A percentile compares a stretch with the other conserved stretches of the same genome.
These are phyloP conservation scores for Calonectria pseudoreteaudii DNA, from an alignment of 2,329 filamentous ascomycete species.

Conservation along the genomic window DNA sequence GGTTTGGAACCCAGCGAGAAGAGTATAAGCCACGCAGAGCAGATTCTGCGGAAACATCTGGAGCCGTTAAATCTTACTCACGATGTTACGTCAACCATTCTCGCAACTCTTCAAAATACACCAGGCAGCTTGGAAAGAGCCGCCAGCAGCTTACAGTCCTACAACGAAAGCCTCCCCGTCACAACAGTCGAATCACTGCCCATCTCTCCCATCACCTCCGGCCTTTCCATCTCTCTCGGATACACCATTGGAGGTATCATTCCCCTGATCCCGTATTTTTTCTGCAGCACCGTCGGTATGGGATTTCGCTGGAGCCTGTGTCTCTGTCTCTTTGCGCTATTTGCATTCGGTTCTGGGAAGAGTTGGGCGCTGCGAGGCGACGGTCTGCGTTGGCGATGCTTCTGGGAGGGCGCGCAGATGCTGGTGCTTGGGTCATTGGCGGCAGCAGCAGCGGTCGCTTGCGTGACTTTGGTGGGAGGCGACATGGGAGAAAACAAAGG, in stretches of 20 bases:
- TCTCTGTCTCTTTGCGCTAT: conserved; percentile 66
- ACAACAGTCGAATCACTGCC: not conserved
- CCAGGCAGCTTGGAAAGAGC: conserved; percentile 47
- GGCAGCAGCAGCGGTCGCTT: conserved; percentile 46
- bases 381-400: conserved; percentile 31
- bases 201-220: conserved; percentile 59
- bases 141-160: conserved; percentile 33
- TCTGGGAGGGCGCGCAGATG: conserved; percentile 50
- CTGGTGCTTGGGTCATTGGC: conserved; percentile 49
- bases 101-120: conserved; percentile 39
- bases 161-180: conserved; percentile 22
- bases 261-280: conserved; percentile 72
- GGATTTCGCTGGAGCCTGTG: conserved; percentile 65
- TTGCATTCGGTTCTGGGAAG: conserved; percentile 69
- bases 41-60: conserved; percentile 47
- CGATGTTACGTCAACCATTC: conserved; percentile 36
- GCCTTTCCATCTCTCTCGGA: conserved; percentile 69
- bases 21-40: conserved; percentile 20
- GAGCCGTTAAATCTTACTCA: conserved; percentile 45
- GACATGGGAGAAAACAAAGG: not conserved
- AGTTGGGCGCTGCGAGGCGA: conserved; percentile 52
- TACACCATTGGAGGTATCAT: conserved; percentile 74
- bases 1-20: conserved; percentile 22
- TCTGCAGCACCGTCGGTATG: conserved; percentile 52
- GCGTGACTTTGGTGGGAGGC: conserved; percentile 42